A percentile compares a stretch with the other conserved stretches of the same genome.
These are phyloP conservation scores for Fonsecaea erecta DNA, from an alignment of 2,329 filamentous ascomycete genomes.

Conservation along the genomic window DNA sequence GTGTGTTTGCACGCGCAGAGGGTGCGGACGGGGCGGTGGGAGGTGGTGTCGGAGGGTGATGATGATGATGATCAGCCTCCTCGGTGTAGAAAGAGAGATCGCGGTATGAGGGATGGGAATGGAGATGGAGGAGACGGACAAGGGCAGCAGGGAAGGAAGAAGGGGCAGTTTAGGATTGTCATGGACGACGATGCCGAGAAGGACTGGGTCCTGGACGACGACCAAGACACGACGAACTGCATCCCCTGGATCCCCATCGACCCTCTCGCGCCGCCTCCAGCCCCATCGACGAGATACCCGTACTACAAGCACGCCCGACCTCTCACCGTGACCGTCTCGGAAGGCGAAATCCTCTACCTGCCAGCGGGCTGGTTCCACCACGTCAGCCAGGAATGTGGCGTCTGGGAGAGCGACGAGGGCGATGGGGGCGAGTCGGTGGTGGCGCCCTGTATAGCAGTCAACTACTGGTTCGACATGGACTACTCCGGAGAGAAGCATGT, in stretches of 20 bases:
- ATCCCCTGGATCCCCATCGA: constrained; percentile 38
- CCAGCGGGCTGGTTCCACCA: constrained; percentile 39
- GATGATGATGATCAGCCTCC: no score
- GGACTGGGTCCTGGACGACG: not conserved
- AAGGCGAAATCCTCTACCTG: constrained; percentile 37
- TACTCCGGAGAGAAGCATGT: constrained; percentile 51
- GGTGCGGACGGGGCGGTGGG: constrained; percentile 29
- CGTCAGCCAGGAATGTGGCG: constrained; percentile 35
- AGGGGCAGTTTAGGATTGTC: constrained; percentile 11
- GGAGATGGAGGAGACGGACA: not conserved
- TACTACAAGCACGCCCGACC: constrained; percentile 32
- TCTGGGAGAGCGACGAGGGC: constrained; percentile 29
- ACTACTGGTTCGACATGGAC: constrained; percentile 40
- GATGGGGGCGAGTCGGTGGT: not conserved
- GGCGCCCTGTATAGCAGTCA: constrained; percentile 37
- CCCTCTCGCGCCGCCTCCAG: constrained; percentile 17
- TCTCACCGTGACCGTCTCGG: constrained; percentile 31
- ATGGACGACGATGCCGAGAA: constrained; percentile 18
- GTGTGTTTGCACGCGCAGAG: constrained; percentile 30
- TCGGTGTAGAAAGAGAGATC: no score
- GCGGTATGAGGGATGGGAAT: no score
- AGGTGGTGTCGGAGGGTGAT: no score
- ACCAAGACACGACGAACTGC: not conserved
- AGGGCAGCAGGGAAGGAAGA: not conserved
- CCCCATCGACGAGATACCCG: constrained; percentile 9